Percentiles rank a stretch among this genome's conserved stretches.
These are phyloP conservation scores for Alternaria burnsii DNA, from an alignment of 2,329 filamentous ascomycete species.

Conservation along the genomic window DNA sequence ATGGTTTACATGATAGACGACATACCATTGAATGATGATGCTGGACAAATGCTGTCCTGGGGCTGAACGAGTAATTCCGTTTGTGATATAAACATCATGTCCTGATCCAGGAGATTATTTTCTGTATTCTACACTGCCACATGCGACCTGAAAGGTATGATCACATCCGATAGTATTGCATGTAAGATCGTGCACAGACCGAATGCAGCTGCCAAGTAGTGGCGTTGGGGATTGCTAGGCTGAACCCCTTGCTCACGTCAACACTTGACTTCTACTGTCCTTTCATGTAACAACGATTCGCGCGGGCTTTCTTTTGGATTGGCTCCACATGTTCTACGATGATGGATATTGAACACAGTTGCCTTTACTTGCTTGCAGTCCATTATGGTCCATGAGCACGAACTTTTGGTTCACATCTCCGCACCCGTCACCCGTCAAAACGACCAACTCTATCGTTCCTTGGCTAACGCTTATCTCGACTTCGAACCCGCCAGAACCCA, in stretches of 20 bases:
- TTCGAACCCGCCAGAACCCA: constrained; percentile 37
- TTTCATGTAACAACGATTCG: not conserved
- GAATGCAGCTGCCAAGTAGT: not conserved
- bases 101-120: not conserved
- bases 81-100: accelerated
- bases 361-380: constrained; percentile 6
- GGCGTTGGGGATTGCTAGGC: not conserved
- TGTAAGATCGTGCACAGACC: not conserved
- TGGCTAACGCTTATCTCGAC: constrained; percentile 53
- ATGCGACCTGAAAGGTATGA: not conserved
- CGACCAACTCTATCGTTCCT: constrained; percentile 53
- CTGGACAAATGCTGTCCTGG: constrained; percentile 5
- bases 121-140: not conserved
- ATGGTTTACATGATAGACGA: constrained; percentile 32
- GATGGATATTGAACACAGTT: constrained; percentile 16
- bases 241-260: not conserved
- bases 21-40: constrained; percentile 22
- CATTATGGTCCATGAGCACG: constrained; percentile 51
- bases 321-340: constrained; percentile 4
- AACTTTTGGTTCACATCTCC: constrained; percentile 58
- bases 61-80: not conserved
- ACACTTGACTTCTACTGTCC: not conserved
- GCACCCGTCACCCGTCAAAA: constrained; percentile 52
- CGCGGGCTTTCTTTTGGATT: constrained; percentile 3
- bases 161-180: not conserved